Evolutionary conservation across 495 filamentous ascomycete genomes (phyloP).

Genomic region (Aspergillus heteromorphus): DNA sequence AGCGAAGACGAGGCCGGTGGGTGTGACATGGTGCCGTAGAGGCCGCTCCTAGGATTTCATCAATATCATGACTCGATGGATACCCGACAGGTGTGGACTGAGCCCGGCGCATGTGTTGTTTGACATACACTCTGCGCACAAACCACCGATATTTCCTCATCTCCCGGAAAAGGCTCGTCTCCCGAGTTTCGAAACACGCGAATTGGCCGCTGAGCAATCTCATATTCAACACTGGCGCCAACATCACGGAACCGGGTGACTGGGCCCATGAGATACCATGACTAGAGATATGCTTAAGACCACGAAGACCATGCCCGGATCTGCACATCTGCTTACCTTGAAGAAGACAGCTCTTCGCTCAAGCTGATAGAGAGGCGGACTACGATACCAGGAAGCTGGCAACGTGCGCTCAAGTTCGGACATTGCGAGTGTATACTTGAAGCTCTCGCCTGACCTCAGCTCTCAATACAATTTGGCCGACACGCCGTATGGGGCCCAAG

Average conservation of each 20-base stretch:
- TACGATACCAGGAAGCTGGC: constrained; percentile 44
- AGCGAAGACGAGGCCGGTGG: constrained; percentile 50
- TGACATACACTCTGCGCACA: constrained; percentile 30
- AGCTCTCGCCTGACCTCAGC: not conserved
- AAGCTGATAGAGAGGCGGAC: constrained; percentile 40
- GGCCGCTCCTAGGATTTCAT: constrained; percentile 19
- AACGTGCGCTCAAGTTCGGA: constrained; percentile 35
- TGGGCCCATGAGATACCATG: constrained; percentile 61
- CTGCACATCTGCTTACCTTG: constrained; percentile 30
- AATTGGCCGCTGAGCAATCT: constrained; percentile 49
- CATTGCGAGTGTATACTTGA: constrained; percentile 22
- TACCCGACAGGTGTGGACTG: not conserved
- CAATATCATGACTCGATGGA: not conserved
- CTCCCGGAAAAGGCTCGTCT: constrained; percentile 23
- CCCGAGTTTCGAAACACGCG: constrained; percentile 37
- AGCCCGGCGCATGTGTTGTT: not conserved
- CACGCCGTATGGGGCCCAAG: not conserved
- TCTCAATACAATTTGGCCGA: not conserved
- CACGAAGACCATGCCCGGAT: not conserved
- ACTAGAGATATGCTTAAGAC: constrained; percentile 29
- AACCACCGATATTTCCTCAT: constrained; percentile 38
- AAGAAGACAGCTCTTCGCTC: constrained; percentile 52
- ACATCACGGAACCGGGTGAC: constrained; percentile 47
- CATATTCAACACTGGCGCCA: constrained; percentile 45
- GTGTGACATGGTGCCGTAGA: constrained; percentile 44